These are phyloP conservation scores for Hypoxylon sp. DNA, from an alignment of 2,329 filamentous ascomycete genomes.

Conservation along the genomic window DNA sequence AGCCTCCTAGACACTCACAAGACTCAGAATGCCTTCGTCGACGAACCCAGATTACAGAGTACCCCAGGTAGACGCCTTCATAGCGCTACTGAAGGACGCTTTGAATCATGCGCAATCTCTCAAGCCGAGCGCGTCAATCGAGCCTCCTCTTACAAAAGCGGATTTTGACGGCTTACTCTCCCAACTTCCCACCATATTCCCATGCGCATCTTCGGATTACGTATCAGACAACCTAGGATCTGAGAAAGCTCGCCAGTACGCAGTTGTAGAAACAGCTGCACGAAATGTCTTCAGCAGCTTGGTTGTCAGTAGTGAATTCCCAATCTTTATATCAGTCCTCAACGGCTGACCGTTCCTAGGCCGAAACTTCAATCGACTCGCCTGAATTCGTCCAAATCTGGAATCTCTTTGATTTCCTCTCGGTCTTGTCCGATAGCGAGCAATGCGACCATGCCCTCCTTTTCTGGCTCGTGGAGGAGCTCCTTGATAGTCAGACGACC, in stretches of 20 bases:
- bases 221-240: conserved; percentile 52
- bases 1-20: neutral
- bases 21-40: conserved; percentile 63
- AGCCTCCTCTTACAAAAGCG: conserved; percentile 80
- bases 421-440: conserved; percentile 86
- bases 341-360: conserved; percentile 65
- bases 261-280: conserved; percentile 85
- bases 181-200: conserved; percentile 62
- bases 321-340: conserved; percentile 11
- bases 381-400: conserved; percentile 87
- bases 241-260: conserved; percentile 70
- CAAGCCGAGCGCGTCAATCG: conserved; percentile 74
- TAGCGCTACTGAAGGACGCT: conserved; percentile 68
- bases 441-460: conserved; percentile 83
- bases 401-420: conserved; percentile 94
- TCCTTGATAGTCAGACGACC: conserved; percentile 96
- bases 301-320: conserved; percentile 71
- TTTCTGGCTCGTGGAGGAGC: conserved; percentile 93
- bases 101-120: conserved; percentile 70
- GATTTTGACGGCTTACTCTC: conserved; percentile 69
- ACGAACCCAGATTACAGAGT: conserved; percentile 64
- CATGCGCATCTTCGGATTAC: conserved; percentile 50
- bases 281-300: conserved; percentile 84
- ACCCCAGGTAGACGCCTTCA: conserved; percentile 68
- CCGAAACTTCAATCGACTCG: conserved; percentile 80